Evolutionary conservation across 139 green algal genomes (phyloP).

Genomic region (Coelastrella sp.): DNA sequence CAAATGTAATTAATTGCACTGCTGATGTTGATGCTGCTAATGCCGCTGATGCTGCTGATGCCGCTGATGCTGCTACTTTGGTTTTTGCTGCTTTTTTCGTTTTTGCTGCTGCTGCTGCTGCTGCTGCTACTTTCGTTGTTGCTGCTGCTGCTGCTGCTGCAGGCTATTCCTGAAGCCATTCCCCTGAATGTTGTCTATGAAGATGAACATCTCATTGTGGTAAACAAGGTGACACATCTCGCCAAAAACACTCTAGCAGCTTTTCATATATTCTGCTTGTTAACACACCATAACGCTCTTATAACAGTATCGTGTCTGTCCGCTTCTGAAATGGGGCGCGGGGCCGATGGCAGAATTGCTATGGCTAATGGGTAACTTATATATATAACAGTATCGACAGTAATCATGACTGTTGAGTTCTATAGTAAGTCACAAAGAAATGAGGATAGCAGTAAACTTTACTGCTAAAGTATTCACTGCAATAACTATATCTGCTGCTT

Average conservation of each 20-base stretch:
- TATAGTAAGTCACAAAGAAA: background rate
- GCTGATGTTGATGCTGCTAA: too few species aligned
- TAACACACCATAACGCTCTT: too few species aligned
- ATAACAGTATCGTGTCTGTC: too few species aligned
- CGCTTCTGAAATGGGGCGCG: too few species aligned
- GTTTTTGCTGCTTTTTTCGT: background rate
- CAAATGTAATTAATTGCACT: too few species aligned
- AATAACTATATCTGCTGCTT: background rate
- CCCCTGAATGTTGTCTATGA: slow-evolving; percentile 93
- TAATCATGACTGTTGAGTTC: background rate
- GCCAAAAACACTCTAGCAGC: background rate
- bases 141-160: background rate
- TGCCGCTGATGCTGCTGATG: background rate
- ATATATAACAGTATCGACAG: background rate
- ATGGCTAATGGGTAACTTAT: background rate
- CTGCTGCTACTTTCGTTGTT: background rate
- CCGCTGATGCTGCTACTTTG: background rate
- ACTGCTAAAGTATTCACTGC: too few species aligned
- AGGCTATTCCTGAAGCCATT: slow-evolving; percentile 83
- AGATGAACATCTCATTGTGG: slow-evolving; percentile 91
- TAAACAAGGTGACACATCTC: slow-evolving; percentile 89
- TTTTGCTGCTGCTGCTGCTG: background rate
- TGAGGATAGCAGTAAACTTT: too few species aligned
- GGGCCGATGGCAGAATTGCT: too few species aligned
- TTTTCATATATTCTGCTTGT: too few species aligned